phyloP scores from a whole-genome alignment of 2,329 filamentous ascomycete genomes.

The Trichophyton benhamiae region DNA sequence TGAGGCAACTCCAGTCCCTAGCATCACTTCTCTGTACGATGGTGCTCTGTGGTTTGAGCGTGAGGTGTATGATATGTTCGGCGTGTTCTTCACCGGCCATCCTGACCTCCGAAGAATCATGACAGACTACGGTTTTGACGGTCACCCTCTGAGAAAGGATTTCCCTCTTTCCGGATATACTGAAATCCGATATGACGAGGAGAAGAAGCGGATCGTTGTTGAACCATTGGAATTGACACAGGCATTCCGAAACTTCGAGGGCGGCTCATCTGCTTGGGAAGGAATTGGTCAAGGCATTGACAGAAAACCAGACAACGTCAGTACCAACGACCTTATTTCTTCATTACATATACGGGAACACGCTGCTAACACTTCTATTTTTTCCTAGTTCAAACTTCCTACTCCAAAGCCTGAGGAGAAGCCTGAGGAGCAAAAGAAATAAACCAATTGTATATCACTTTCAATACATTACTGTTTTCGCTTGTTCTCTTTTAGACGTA shows the following conservation, averaged over 20 bases:
- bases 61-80: slow-evolving; percentile 94
- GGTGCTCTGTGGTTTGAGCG: slow-evolving; percentile 98
- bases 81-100: slow-evolving; percentile 91
- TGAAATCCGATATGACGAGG: slow-evolving; percentile 94
- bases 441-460: slow-evolving; percentile 27
- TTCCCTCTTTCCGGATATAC: slow-evolving; percentile 98
- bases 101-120: slow-evolving; percentile 94
- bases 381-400: slow-evolving; percentile 71
- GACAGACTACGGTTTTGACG: slow-evolving; percentile 99
- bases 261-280: slow-evolving; percentile 61
- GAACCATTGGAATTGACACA: slow-evolving; percentile 96
- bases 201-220: slow-evolving; percentile 98
- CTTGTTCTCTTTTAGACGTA: not conserved
- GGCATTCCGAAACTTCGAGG: slow-evolving; percentile 97
- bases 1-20: slow-evolving; percentile 85
- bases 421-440: slow-evolving; percentile 87
- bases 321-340: slow-evolving; percentile 21
- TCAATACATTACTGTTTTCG: not conserved
- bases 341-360: not conserved
- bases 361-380: not conserved
- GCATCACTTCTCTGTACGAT: slow-evolving; percentile 73
- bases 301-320: slow-evolving; percentile 58
- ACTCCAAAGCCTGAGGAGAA: slow-evolving; percentile 90
- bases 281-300: slow-evolving; percentile 61
- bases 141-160: slow-evolving; percentile 92